Evolutionary conservation across 768 basidiomycete species (phyloP), one percentile per base, ranked within the genome.

Genomic region (Suillus subluteus): DNA sequence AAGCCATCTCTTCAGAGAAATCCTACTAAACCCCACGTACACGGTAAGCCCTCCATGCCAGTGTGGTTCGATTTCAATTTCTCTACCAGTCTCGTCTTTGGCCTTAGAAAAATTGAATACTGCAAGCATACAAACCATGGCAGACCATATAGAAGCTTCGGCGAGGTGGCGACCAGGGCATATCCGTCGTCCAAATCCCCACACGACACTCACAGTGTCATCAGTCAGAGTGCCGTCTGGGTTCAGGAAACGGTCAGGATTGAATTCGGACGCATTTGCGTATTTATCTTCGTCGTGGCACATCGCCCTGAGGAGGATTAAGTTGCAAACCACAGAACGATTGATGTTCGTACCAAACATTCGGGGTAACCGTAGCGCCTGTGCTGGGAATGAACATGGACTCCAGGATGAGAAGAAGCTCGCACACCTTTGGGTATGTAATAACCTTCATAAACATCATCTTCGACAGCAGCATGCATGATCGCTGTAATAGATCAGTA

Each of bases 281-380:
- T 87, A 89, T 58, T 81, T 75, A 12, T 69, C 73, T 56, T 80
- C 79, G 73, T 87, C 84, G 70, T 86, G 86, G n/a, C 86, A 76
- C 58, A 81, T 79, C 12, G 76, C 77, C 79, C 81, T 56, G 35
- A 37, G 21, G 21, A 6, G 6, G 3, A 35, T 56, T 56, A 37
- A 13, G 81, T 63, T 3, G 44, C 21, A 7, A n/a, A n/a, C 11
- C 55, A 56, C 32, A 35, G 12, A 35, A n/a, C n/a, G 4, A 35
- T 13, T 12, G n/a, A 35, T 56, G 21, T 56, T 37, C 64, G 11
- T 62, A 61, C 64, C 64, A 65, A 35, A 18, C 58, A 38, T 65
- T 65, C 6, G 38, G 37, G 30, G 43, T 43, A 18, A 65, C 16
- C 40, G 15, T 62, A 18, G 37, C 64, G 16, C 65, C 65, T 65